Base-by-base conservation (phyloP, 306 rosid species). In the Dalbergia cultrata region DNA sequence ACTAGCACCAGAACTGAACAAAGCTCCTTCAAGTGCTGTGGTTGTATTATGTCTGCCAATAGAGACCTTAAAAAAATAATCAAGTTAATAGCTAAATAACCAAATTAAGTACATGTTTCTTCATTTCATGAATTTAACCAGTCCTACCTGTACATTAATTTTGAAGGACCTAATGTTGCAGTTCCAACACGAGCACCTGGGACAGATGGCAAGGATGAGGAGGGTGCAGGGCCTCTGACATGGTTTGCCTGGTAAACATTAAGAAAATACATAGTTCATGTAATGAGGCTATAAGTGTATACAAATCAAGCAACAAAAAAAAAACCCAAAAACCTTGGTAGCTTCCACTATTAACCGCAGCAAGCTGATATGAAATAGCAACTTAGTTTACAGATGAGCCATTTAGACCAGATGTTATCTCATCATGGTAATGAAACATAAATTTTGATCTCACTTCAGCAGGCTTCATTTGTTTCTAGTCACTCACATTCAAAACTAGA, bases 41-140 rank as follows among this genome's bases (percentile, higher is more conserved):
- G 94, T 82, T 92, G 98, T 81, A 95, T 92, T 87, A 95, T 95
- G 91, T 95, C 98, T 72, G 99, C 97, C 81, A 95, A 88, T 53
- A 95, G 90, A 82, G 99, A 95, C 89, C 99, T 95, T 87, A 87
- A 89, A 88, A 59, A 76, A 57, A 57, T 68, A 62, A 85, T 59
- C 72, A 78, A 73, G 87, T 90, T 64, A 90, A 87, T 62, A 47
- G 60, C 66, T 67, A 80, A 45, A 26, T 26, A 26, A 26, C 31
- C 2, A 26, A 26, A 79, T 71, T 39, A 50, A 52, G 35, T n/a
- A 60, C 10, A 53, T 60, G 57, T 47, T 66, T 75, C 72, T 68
- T 61, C 68, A 74, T 67, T 35, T 81, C 50, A 78, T 61, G 66
- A 81, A 49, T 54, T 70, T 54, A 76, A 82, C 63, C 35, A 63